phyloP scores from a whole-genome alignment of 352 stramenopile genomes.

The Stramenopiles sp. region DNA sequence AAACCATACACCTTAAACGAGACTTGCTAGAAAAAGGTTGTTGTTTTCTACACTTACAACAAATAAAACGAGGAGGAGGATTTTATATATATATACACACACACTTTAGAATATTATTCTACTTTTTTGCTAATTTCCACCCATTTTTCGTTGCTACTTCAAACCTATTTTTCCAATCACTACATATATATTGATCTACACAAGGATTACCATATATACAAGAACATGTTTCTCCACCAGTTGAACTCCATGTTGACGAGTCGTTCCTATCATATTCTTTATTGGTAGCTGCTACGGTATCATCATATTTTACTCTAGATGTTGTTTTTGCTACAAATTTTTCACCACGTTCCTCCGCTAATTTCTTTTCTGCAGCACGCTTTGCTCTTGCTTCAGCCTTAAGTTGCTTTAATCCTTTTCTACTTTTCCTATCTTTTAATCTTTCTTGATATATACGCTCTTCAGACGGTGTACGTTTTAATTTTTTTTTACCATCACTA shows the following conservation, averaged over 20 bases:
- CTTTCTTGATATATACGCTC: not conserved
- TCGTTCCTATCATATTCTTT: slow-evolving; percentile 3
- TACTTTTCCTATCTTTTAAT: not conserved
- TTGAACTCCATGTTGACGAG: not conserved
- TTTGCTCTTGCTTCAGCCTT: not conserved
- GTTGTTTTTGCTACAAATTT: not conserved
- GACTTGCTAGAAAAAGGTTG: no score
- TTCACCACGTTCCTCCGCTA: not conserved
- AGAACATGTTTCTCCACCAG: slow-evolving; percentile 39
- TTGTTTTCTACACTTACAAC: no score
- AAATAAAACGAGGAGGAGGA: no score
- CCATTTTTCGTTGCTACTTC: slow-evolving; percentile 53
- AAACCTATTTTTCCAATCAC: slow-evolving; percentile 55
- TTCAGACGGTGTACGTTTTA: not conserved
- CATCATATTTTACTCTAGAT: not conserved
- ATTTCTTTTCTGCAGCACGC: not conserved
- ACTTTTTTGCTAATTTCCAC: slow-evolving; percentile 33
- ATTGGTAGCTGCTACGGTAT: not conserved
- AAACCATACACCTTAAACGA: no score
- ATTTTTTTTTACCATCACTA: not conserved
- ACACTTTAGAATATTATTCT: no score
- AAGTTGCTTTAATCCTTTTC: not conserved
- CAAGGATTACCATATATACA: slow-evolving; percentile 68
- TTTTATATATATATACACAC: no score
- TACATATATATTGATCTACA: slow-evolving; percentile 62